Evolutionary conservation across 306 rosid species (phyloP).

Genomic region (Glycine latifolia): DNA sequence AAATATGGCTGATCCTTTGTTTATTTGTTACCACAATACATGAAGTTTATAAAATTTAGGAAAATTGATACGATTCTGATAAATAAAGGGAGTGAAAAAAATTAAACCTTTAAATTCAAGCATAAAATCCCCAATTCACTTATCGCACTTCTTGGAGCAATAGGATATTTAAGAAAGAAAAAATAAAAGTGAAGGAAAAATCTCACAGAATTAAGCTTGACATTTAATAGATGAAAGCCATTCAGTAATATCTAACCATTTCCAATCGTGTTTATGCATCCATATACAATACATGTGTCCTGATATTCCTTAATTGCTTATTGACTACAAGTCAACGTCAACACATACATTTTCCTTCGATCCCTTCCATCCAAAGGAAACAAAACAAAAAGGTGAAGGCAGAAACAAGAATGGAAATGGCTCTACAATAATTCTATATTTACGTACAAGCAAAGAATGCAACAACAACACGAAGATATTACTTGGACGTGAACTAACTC

Average conservation of each 20-base stretch:
- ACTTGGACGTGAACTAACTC: neutral
- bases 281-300: neutral
- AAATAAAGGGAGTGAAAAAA: too few species aligned
- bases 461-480: conserved; percentile 22
- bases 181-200: too few species aligned
- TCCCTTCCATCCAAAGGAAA: conserved; percentile 29
- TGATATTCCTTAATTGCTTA: neutral
- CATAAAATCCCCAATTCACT: too few species aligned
- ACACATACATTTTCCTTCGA: conserved; percentile 19
- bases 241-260: neutral
- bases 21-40: too few species aligned
- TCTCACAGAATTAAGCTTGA: too few species aligned
- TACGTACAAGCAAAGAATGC: conserved; percentile 55
- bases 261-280: conserved; percentile 43
- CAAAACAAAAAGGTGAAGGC: conserved; percentile 40
- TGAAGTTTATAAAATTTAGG: too few species aligned
- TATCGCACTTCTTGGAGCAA: too few species aligned
- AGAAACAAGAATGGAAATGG: conserved; percentile 52
- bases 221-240: too few species aligned
- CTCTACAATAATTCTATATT: conserved; percentile 32
- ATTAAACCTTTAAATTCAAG: too few species aligned
- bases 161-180: too few species aligned
- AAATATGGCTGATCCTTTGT: too few species aligned
- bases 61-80: too few species aligned
- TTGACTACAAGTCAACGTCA: conserved; percentile 4